Percentiles rank a stretch among this genome's conserved stretches.
These are phyloP conservation scores for Spathaspora passalidarum DNA, from an alignment of 805 yeast species.

Conservation along the genomic window DNA sequence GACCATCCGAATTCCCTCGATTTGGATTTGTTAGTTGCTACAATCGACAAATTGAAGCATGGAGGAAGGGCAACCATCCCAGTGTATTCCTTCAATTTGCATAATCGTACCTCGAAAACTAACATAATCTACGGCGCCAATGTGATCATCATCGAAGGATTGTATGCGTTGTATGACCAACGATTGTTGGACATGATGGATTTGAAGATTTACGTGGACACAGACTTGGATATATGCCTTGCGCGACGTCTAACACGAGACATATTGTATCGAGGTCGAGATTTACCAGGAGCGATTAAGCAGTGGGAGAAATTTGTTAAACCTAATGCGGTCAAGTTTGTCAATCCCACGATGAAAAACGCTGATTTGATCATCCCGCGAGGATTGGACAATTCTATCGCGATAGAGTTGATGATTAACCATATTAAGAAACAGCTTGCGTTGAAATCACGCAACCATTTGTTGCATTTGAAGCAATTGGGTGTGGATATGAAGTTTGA, in stretches of 20 bases:
- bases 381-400: constrained; percentile 78
- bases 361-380: constrained; percentile 93
- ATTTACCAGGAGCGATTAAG: constrained; percentile 71
- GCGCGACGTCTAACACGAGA: constrained; percentile 87
- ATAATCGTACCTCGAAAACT: constrained; percentile 60
- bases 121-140: constrained; percentile 89
- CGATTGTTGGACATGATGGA: constrained; percentile 76
- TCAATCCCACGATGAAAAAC: constrained; percentile 69
- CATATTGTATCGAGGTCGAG: constrained; percentile 82
- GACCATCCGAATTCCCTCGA: constrained; percentile 87
- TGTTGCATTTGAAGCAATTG: constrained; percentile 57
- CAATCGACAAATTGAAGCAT: constrained; percentile 61
- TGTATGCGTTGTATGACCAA: constrained; percentile 73
- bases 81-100: constrained; percentile 64
- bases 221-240: constrained; percentile 89
- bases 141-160: constrained; percentile 89
- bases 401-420: constrained; percentile 72
- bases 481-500: constrained; percentile 41
- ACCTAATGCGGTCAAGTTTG: constrained; percentile 79
- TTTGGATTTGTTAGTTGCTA: constrained; percentile 63
- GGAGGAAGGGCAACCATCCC: constrained; percentile 53
- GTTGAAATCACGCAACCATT: constrained; percentile 63
- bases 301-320: constrained; percentile 93
- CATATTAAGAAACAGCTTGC: constrained; percentile 74
- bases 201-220: constrained; percentile 85